A percentile compares a stretch with the other conserved stretches of the same genome.
Conservation (phyloP, 2,329 filamentous ascomycete genomes). For the Apiospora sp. region DNA sequence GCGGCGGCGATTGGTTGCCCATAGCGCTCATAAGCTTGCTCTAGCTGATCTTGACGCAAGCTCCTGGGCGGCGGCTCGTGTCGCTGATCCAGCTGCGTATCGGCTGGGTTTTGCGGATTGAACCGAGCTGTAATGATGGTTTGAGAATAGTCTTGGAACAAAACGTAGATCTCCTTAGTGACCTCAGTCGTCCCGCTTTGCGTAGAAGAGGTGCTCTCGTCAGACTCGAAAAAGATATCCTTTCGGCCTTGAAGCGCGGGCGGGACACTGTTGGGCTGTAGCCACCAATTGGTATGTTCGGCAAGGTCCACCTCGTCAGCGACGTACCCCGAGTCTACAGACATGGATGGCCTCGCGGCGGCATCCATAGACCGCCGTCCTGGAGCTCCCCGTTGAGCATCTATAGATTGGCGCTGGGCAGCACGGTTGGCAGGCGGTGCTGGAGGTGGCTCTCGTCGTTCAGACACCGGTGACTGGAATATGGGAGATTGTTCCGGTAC, state of each 20-base stretch:
- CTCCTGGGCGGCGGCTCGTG: slow-evolving; percentile 84
- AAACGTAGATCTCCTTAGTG: slow-evolving; percentile 83
- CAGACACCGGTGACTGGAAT: slow-evolving; percentile 53
- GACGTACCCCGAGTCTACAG: slow-evolving; percentile 79
- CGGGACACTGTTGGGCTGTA: slow-evolving; percentile 78
- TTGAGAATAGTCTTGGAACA: slow-evolving; percentile 97
- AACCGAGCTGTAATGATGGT: slow-evolving; percentile 85
- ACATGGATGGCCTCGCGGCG: slow-evolving; percentile 71
- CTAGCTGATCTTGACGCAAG: slow-evolving; percentile 91
- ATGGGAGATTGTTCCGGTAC: slow-evolving; percentile 57
- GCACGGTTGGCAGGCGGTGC: slow-evolving; percentile 48
- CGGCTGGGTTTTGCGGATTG: slow-evolving; percentile 75
- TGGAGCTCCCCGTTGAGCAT: slow-evolving; percentile 63
- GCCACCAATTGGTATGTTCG: slow-evolving; percentile 84
- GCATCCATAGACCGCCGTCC: slow-evolving; percentile 75
- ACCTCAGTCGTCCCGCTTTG: slow-evolving; percentile 75
- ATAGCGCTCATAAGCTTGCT: slow-evolving; percentile 82
- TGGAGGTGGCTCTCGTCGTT: slow-evolving; percentile 55
- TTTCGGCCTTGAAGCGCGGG: slow-evolving; percentile 82
- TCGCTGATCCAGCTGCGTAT: slow-evolving; percentile 81
- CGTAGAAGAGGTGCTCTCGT: slow-evolving; percentile 76
- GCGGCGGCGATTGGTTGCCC: slow-evolving; percentile 80
- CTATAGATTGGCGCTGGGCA: slow-evolving; percentile 66
- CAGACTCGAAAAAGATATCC: slow-evolving; percentile 83
- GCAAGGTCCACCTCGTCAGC: slow-evolving; percentile 87